Evolutionary conservation across 495 filamentous ascomycete species (phyloP), one percentile per base, ranked within the genome.

Genomic region (Penicillium flavigenum): DNA sequence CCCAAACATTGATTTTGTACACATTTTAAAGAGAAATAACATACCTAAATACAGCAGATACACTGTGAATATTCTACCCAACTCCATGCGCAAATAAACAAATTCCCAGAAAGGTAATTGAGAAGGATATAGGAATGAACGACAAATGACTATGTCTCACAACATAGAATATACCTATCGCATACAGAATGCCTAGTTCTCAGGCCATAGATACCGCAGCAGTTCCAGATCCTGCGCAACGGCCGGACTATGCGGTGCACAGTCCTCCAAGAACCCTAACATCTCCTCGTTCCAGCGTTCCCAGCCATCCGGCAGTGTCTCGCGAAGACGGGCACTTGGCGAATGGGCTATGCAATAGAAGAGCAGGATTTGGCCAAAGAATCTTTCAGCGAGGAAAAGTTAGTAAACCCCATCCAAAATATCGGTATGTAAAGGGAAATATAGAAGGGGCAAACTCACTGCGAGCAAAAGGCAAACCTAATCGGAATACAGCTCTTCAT

Each of bases 401-500:
- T 36, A 58, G 24, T 32, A 10, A 1, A 17, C 26, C 27, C 11
- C 4, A 2, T 20, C 4, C 22, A 29, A 20, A 24, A 16, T n/a
- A n/a, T 39, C 7, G 7, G 31, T 2, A n/a, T 16, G 14, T 4
- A 14, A 39, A 26, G 24, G 11, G 34, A 42, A 53, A 24, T 12
- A 22, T 17, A 27, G 36, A 55, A 32, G 24, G 7, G 10, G 11
- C 34, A 22, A 22, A 66, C 75, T 50, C 57, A 78, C 75, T 79
- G 76, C 7, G 76, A 79, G 58, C 76, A 79, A 59, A 79, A 79
- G 1, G 75, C 75, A 58, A 79, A 79, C 41, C 66, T 73, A 31
- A 79, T 76, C 20, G 76, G 76, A 38, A 79, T 77, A 43, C 76
- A 79, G 47, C 74, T 76, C 54, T 72, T 77, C 76, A 79, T 79